These are phyloP conservation scores for Claviceps spartinae DNA, from an alignment of 2,329 filamentous ascomycete species.

Conservation along the genomic window DNA sequence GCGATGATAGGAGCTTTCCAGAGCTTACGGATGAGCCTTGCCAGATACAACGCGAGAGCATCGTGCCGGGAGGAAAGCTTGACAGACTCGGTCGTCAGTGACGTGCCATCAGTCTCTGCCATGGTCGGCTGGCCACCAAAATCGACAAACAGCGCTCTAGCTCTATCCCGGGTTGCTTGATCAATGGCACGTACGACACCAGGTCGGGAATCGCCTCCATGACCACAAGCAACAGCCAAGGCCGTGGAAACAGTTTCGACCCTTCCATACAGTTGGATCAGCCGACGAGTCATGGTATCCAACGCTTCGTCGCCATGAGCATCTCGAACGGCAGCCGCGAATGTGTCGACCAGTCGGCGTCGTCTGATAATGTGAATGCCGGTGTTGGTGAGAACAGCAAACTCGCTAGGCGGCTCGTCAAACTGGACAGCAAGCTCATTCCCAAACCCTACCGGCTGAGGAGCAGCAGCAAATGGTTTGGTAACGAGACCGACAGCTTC, in stretches of 20 bases:
- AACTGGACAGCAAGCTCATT: constrained; percentile 97
- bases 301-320: constrained; percentile 65
- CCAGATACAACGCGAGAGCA: constrained; percentile 75
- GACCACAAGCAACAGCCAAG: constrained; percentile 85
- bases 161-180: constrained; percentile 72
- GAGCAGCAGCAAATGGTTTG: constrained; percentile 54
- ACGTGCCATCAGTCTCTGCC: constrained; percentile 60
- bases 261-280: constrained; percentile 75
- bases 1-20: constrained; percentile 72
- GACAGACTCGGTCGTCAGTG: constrained; percentile 67
- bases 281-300: constrained; percentile 68
- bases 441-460: constrained; percentile 65
- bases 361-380: constrained; percentile 79
- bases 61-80: constrained; percentile 80
- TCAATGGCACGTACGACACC: constrained; percentile 69
- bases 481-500: constrained; percentile 71
- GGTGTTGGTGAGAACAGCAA: constrained; percentile 82
- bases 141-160: constrained; percentile 79
- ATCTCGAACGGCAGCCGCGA: constrained; percentile 66
- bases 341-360: constrained; percentile 78
- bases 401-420: constrained; percentile 66
- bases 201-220: constrained; percentile 62
- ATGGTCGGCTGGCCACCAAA: constrained; percentile 79
- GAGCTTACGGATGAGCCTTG: constrained; percentile 73
- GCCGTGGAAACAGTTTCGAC: constrained; percentile 83